Base-by-base conservation (phyloP, 805 yeast species). In the Monosporozyma solicola region DNA sequence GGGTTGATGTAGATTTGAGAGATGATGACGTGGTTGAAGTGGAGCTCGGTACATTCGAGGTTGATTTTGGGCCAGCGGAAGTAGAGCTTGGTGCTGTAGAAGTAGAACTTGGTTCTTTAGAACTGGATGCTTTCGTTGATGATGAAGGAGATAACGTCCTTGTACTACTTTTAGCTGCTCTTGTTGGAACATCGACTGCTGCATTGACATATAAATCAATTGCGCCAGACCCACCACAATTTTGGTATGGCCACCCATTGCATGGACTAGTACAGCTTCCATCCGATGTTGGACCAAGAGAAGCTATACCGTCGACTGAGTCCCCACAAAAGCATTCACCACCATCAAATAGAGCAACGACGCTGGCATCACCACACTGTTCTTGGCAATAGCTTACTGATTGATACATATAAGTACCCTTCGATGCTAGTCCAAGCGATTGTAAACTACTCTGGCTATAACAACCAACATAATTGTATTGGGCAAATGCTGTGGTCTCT, bases 321-420 rank as follows among this genome's bases (percentile, higher is more conserved):
- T 76, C 70, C 27, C 91, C 92, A 66, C 95, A 87, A 62, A 77
- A 84, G 66, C 95, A 87, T 25, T 69, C 66, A 37, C 73, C 61
- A 5, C 89, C 87, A 51, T 74, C 67, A 13, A 74, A 66, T 35
- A 80, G 63, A 3, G 85, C 90, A 41, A 76, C 78, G 20, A 75
- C 72, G 31, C 72, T 68, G 61, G 67, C 70, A 13, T 77, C 76
- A 52, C 68, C 59, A 68, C 96, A 84, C 56, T 73, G 71, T 7
- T 61, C 57, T 54, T 74, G 71, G 66, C 94, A 85, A 61, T 79
- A 71, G 7, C 77, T 72, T 16, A 81, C 76, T 8, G 89, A 76
- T 68, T 86, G 91, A 63, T 71, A 84, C 1, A 66, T 69, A 64
- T 78, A 79, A 2, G 74, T 60, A 32, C 84, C 87, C 55, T 72